Evolutionary conservation across 306 rosid species (phyloP).

Genomic region (Trifolium dubium): DNA sequence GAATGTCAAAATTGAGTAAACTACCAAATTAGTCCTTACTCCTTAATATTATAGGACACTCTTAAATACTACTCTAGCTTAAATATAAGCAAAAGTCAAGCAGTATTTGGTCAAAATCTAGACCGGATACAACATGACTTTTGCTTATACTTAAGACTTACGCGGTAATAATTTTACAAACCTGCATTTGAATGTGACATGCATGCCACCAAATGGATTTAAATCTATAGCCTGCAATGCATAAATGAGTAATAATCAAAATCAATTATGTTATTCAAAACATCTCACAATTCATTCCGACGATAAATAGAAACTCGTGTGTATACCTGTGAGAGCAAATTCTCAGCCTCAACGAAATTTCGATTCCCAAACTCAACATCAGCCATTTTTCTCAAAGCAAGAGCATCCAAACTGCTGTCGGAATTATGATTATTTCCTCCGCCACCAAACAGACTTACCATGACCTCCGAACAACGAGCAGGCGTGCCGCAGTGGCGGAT

Average conservation of each 20-base stretch:
- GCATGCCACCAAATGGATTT: constrained; percentile 75
- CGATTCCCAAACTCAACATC: constrained; percentile 48
- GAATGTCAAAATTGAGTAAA: constrained; percentile 26
- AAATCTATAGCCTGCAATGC: constrained; percentile 71
- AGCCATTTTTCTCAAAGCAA: constrained; percentile 76
- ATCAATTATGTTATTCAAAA: constrained; percentile 31
- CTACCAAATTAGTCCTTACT: too few species aligned
- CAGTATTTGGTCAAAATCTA: too few species aligned
- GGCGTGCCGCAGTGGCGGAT: constrained; percentile 72
- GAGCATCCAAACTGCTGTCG: constrained; percentile 69
- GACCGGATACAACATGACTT: too few species aligned
- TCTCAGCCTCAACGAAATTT: constrained; percentile 66
- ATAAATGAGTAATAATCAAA: background rate
- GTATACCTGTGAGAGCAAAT: constrained; percentile 70
- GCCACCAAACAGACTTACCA: constrained; percentile 43
- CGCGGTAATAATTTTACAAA: constrained; percentile 16
- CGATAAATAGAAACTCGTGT: background rate
- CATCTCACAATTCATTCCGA: too few species aligned
- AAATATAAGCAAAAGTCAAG: too few species aligned
- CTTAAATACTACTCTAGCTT: too few species aligned
- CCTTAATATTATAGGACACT: too few species aligned
- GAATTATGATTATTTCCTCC: constrained; percentile 29
- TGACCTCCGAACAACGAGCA: constrained; percentile 68
- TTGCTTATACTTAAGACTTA: too few species aligned
- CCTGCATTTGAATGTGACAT: constrained; percentile 73